Base-by-base conservation (phyloP, 2,329 filamentous ascomycete genomes). In the Achaetomium macrosporum region DNA sequence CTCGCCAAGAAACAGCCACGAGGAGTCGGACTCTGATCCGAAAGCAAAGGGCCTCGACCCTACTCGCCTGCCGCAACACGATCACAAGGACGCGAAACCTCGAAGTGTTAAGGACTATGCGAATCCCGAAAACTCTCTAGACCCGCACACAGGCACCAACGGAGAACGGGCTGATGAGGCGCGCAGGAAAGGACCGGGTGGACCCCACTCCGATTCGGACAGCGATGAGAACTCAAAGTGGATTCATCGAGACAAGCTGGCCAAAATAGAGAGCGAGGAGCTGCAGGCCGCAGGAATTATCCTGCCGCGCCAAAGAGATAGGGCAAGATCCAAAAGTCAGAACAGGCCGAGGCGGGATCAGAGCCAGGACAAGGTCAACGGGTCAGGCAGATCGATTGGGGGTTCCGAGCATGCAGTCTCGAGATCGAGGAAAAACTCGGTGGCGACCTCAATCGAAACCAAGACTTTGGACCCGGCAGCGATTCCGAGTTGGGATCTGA, bases 211-310 rank as follows among this genome's bases (percentile, higher is more conserved):
- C 19, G 64, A 66, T 33, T 47, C 65, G 50, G 62, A 64, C 11
- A 60, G 60, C 9, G 71, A 75, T 33, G 83, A 86, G 56, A 76
- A 82, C 56, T 87, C 83, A 31, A 85, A 88, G 68, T 93, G 88
- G 88, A 92, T 93, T 62, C 88, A 93, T 65, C 76, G 88, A 52
- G 88, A 93, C 70, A 92, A 92, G 70, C 72, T 93, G 56, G 88
- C 87, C 50, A 82, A 81, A 65, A 93, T 92, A 61, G 88, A 93
- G 70, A 92, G 76, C 61, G 79, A 84, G 64, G 88, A 93, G 69
- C 76, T 93, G 57, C 85, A 90, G 66, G 87, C 87, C 54, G 87
- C 87, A 7, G 88, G 88, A 30, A 83, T 91, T 61, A 74, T 79
- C 47, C 65, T 85, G 55, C 75, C 83, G 57, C 71, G 75, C 62